Evolutionary conservation across 106 monocot species (phyloP), one percentile per base, ranked within the genome.

Genomic region (Acorus gramineus): DNA sequence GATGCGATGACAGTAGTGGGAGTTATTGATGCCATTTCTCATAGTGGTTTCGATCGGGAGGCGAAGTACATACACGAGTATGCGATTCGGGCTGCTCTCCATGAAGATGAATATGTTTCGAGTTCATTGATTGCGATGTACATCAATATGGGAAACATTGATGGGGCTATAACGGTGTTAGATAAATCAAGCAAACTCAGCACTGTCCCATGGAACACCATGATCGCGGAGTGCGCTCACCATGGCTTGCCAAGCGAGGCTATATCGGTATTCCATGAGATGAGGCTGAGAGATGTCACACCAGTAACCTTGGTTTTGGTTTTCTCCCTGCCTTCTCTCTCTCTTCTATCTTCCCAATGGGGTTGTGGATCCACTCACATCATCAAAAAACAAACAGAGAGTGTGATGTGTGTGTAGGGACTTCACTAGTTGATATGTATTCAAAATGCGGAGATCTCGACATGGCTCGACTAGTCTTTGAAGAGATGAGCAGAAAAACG

Each of bases 1-100:
- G 80, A 85, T 78, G 73, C 80, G 52, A 85, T 68, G 63, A 74
- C 84, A 14, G 3, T 85, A 2, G 77, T 74, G 28, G 84, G 80
- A 53, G 67, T 64, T 74, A 64, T 85, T n/a, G 77, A 80, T 53
- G 74, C 84, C 42, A 75, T 85, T 71, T 8, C 77, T 54, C 71
- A 55, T 45, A 78, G 81, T 75, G 78, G 72, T 44, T 58, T 59
- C 56, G 56, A 61, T 5, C 56, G 4, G 46, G 84, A 77, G 47
- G 70, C 53, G 60, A 47, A 71, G 4, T 85, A 71, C 59, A 71
- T 80, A 61, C 76, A 85, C 60, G 63, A 74, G 6, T 80, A 77
- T 65, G 74, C 56, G 7, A 46, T 74, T 51, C 14, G 74, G 46
- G 46, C 46, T 4, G 80, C 74, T 44, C 56, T 74, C 4, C 13